Percentiles rank a stretch among this genome's conserved stretches.
Evolutionary conservation across 2,329 filamentous ascomycete genomes (phyloP).

Genomic region (Geosmithia putterillii): DNA sequence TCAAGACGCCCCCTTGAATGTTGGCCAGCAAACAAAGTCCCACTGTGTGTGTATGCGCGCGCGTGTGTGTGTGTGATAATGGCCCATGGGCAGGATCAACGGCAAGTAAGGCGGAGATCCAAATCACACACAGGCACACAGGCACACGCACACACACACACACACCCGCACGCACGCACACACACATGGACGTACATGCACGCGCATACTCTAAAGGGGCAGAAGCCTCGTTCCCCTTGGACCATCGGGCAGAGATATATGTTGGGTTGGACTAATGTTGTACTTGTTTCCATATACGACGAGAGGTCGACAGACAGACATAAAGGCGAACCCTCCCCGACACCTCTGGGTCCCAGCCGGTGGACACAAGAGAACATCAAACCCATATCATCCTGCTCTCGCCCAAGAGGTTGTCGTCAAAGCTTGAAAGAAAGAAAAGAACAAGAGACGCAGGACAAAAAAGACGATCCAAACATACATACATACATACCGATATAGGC

Average conservation of each 20-base stretch:
- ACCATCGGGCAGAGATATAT: constrained; percentile 21
- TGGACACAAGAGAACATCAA: too few relatives aligned
- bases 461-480: too few relatives aligned
- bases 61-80: background rate
- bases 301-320: background rate
- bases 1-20: background rate
- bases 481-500: too few relatives aligned
- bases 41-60: background rate
- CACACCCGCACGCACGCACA: background rate
- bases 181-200: background rate
- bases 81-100: background rate
- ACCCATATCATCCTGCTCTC: too few relatives aligned
- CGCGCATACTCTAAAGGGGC: background rate
- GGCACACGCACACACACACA: background rate
- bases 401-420: too few relatives aligned
- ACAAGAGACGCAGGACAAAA: too few relatives aligned
- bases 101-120: constrained; percentile 8
- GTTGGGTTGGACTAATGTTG: constrained; percentile 21
- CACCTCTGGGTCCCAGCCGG: too few relatives aligned
- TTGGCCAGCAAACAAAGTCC: background rate
- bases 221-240: background rate
- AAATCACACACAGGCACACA: constrained; percentile 2
- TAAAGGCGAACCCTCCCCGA: background rate
- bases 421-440: too few relatives aligned
- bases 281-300: background rate